phyloP scores from a whole-genome alignment of 2,329 filamentous ascomycete genomes.

The Penicillium sp. region DNA sequence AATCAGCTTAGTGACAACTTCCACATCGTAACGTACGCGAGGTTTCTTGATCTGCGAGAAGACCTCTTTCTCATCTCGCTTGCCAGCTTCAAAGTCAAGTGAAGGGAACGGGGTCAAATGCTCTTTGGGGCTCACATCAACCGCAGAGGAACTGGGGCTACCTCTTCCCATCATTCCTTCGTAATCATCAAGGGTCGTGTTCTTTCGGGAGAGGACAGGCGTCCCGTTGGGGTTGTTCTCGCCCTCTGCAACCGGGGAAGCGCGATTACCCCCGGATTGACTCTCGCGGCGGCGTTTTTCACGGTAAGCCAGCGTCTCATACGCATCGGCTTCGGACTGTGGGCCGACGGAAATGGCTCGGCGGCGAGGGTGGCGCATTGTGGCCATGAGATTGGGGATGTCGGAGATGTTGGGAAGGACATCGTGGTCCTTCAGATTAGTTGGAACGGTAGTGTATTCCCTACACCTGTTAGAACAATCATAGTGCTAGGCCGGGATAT shows the following conservation, averaged over 20 bases:
- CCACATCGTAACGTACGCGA: conserved; percentile 93
- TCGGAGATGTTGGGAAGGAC: conserved; percentile 88
- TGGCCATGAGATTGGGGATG: conserved; percentile 77
- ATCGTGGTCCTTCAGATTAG: conserved; percentile 75
- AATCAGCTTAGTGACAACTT: conserved; percentile 94
- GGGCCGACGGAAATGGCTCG: conserved; percentile 88
- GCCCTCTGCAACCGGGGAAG: conserved; percentile 26
- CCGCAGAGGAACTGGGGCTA: conserved; percentile 43
- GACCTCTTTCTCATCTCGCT: conserved; percentile 70
- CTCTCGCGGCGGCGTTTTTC: conserved; percentile 68
- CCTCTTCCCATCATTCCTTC: conserved; percentile 75
- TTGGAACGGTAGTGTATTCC: conserved; percentile 76
- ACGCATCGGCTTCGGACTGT: conserved; percentile 93
- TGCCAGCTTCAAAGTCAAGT: conserved; percentile 38
- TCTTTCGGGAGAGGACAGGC: conserved; percentile 45
- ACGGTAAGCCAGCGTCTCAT: conserved; percentile 90
- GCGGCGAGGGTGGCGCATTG: conserved; percentile 74
- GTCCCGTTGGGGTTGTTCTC: conserved; percentile 32
- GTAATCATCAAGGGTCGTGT: conserved; percentile 61
- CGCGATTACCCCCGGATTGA: conserved; percentile 44
- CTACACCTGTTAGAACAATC: conserved; percentile 45
- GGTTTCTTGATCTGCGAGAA: conserved; percentile 83
- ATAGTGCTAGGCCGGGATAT: conserved; percentile 7
- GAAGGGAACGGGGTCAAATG: conserved; percentile 26
- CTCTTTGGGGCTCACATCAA: conserved; percentile 32